Evolutionary conservation across 495 filamentous ascomycete genomes (phyloP).

Genomic region (Xylaria castorea): DNA sequence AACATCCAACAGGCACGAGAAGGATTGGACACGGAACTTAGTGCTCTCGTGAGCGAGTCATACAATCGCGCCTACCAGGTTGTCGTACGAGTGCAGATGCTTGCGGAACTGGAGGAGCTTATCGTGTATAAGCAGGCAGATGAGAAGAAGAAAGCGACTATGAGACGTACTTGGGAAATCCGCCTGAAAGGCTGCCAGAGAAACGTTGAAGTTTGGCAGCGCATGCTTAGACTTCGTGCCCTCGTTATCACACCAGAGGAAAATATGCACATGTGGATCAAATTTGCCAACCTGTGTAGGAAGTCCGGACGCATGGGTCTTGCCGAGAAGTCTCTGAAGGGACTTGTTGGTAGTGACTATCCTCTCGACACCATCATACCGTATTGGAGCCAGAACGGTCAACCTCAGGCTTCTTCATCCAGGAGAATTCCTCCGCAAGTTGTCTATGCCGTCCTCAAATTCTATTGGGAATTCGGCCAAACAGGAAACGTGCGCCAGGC

Average conservation of each 20-base stretch:
- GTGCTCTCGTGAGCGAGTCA: conserved; percentile 91
- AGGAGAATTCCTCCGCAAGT: conserved; percentile 73
- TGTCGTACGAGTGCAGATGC: conserved; percentile 96
- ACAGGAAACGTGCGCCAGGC: conserved; percentile 45
- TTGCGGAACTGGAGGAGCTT: conserved; percentile 97
- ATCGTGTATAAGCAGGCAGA: conserved; percentile 94
- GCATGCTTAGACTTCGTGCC: conserved; percentile 93
- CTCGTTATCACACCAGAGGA: conserved; percentile 89
- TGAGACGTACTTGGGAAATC: conserved; percentile 94
- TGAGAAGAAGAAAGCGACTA: conserved; percentile 85
- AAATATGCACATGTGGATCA: conserved; percentile 98
- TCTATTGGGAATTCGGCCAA: conserved; percentile 84
- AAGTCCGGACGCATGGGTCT: conserved; percentile 94
- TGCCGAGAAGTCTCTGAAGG: conserved; percentile 94
- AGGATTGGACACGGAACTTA: conserved; percentile 92
- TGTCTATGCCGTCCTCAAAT: conserved; percentile 92
- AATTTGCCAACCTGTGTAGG: conserved; percentile 95
- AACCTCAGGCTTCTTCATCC: conserved; percentile 53
- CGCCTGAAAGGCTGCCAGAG: conserved; percentile 93
- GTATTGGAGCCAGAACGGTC: conserved; percentile 53
- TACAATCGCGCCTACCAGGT: conserved; percentile 97
- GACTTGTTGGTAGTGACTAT: conserved; percentile 65
- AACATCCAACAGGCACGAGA: conserved; percentile 93
- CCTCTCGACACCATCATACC: conserved; percentile 66
- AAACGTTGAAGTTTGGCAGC: conserved; percentile 97